Evolutionary conservation across 2,329 filamentous ascomycete genomes (phyloP), one percentile per base, ranked within the genome.

Genomic region (Ophiostoma montium): DNA sequence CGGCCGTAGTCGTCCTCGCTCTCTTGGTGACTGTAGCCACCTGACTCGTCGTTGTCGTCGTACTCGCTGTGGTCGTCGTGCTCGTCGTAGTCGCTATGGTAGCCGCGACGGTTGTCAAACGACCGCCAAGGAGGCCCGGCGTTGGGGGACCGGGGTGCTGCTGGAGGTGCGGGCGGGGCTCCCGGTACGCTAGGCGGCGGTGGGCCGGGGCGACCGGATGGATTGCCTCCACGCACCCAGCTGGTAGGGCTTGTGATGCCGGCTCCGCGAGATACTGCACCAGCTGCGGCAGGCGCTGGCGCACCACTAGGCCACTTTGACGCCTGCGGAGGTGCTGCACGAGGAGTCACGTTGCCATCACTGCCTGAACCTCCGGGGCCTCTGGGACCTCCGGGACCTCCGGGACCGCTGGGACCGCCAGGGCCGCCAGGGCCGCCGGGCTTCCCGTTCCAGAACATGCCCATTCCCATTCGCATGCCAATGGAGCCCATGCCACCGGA

Each of bases 1-100:
- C 46, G 21, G 18, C 11, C 30, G 15, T 51, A 47, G 42, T 42
- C 38, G 15, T 49, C 43, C 3, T 32, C 41, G 16, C 43, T 31
- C n/a, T 42, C 35, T 3, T 35, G n/a, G 30, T 45, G 30, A 2
- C n/a, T 21, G 31, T 42, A 38, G 27, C 23, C 16, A 9, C 33
- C 33, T 10, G 46, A 10, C 3, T 46, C 30, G 13, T 27, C 43
- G 3, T 46, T 21, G n/a, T 46, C 31, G n/a, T 48, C 39, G 11
- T 44, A 31, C 15, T 38, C 41, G 21, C 39, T 42, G 11, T 46
- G 38, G 1, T 39, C 21, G 27, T 18, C 33, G 7, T 42, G 27
- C 7, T 48, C 46, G 21, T 47, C 49, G 39, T 39, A 47, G 16
- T 44, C 45, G 32, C 31, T 44, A 10, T 47, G 31, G 21, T 32